Percentiles rank a stretch among this genome's conserved stretches.
These are phyloP conservation scores for Vigna unguiculata DNA, from an alignment of 306 rosid genomes.

Conservation along the genomic window DNA sequence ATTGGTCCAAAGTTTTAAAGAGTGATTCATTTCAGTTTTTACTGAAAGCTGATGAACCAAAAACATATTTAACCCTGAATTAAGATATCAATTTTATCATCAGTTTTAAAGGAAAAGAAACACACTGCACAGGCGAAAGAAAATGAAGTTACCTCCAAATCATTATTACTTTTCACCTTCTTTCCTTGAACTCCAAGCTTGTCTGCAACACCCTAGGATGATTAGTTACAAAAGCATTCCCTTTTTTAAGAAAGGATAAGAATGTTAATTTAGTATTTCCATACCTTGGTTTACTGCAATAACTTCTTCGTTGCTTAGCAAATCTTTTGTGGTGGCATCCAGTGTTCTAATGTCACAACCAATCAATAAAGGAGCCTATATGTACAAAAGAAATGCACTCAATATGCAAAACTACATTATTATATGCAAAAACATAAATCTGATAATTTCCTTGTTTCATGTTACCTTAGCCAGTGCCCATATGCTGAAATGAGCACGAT, in stretches of 20 bases:
- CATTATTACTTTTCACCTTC: slow-evolving; percentile 57
- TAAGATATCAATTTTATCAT: too few relatives aligned
- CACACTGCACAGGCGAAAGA: neutral
- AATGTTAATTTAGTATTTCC: slow-evolving; percentile 17
- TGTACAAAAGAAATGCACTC: neutral
- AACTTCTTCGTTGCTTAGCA: slow-evolving; percentile 70
- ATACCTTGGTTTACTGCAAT: slow-evolving; percentile 83
- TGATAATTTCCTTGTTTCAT: neutral
- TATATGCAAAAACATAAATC: slow-evolving; percentile 22
- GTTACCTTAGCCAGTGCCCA: slow-evolving; percentile 81
- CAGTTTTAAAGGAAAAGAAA: neutral
- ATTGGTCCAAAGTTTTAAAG: too few relatives aligned
- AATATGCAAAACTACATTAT: slow-evolving; percentile 5
- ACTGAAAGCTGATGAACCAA: too few relatives aligned
- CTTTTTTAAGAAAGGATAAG: slow-evolving; percentile 7
- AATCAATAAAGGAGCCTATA: slow-evolving; percentile 60
- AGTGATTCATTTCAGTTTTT: too few relatives aligned
- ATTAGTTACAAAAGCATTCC: slow-evolving; percentile 1
- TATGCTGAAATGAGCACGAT: slow-evolving; percentile 82
- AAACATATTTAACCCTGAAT: too few relatives aligned
- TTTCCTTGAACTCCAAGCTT: slow-evolving; percentile 74
- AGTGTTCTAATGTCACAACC: slow-evolving; percentile 80
- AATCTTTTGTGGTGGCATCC: slow-evolving; percentile 51
- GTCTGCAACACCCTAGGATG: slow-evolving; percentile 50
- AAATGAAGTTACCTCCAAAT: slow-evolving; percentile 64